phyloP scores from a whole-genome alignment of 352 stramenopile genomes.

The Blastocystis sp. region DNA sequence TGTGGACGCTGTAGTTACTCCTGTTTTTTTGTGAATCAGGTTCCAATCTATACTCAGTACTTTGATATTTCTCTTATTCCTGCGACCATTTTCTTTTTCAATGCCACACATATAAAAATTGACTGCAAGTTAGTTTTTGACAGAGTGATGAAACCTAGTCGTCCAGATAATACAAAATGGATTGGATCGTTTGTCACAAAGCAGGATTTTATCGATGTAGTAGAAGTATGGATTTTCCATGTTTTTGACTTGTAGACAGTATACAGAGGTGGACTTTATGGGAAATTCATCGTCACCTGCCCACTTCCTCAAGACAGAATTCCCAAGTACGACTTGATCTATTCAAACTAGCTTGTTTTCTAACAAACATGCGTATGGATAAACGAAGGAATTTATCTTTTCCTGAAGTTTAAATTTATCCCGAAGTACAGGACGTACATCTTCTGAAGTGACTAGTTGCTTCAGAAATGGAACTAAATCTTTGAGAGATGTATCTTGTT shows the following conservation, averaged over 20 bases:
- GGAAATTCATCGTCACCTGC: constrained; percentile 75
- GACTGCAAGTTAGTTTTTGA: constrained; percentile 72
- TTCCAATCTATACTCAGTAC: constrained; percentile 76
- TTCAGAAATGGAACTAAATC: constrained; percentile 89
- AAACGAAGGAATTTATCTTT: neutral
- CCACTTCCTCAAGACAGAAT: constrained; percentile 74
- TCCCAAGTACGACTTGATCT: constrained; percentile 68
- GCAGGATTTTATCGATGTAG: constrained; percentile 77
- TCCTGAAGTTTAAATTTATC: constrained; percentile 75
- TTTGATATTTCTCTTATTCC: constrained; percentile 79
- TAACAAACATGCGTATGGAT: constrained; percentile 11
- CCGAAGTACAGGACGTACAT: constrained; percentile 79
- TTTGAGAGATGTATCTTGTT: constrained; percentile 85
- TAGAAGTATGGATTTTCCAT: constrained; percentile 68
- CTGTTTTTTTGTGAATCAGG: constrained; percentile 60
- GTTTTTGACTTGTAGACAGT: constrained; percentile 68
- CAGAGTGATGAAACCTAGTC: constrained; percentile 66
- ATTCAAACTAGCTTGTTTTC: constrained; percentile 6
- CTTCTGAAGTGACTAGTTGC: constrained; percentile 71
- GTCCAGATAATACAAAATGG: constrained; percentile 77
- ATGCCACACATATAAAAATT: constrained; percentile 79
- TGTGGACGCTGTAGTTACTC: constrained; percentile 65
- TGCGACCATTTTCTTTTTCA: constrained; percentile 78
- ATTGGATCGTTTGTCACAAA: constrained; percentile 73
- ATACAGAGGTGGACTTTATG: constrained; percentile 72